Percentiles rank a stretch among this genome's conserved stretches.
phyloP scores from a whole-genome alignment of 306 rosid species.

The Sophora flavescens region DNA sequence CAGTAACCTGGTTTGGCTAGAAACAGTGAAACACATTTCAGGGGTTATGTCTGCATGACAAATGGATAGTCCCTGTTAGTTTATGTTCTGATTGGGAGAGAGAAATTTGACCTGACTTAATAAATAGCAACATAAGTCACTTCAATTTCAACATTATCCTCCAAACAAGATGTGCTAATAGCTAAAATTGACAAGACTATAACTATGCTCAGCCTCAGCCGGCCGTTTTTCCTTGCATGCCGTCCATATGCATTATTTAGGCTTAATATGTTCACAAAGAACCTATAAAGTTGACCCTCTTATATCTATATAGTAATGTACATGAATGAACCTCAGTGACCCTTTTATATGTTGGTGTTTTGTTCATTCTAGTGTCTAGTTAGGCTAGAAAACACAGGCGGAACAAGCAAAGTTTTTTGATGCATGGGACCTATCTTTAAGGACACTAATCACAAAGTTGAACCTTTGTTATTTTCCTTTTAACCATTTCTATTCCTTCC shows the following conservation, averaged over 20 bases:
- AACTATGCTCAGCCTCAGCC: slow-evolving; percentile 47
- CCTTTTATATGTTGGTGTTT: neutral
- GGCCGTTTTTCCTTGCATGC: slow-evolving; percentile 45
- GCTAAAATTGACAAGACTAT: neutral
- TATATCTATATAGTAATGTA: neutral
- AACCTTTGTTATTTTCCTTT: slow-evolving; percentile 10
- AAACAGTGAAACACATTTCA: neutral
- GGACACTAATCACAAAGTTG: slow-evolving; percentile 31
- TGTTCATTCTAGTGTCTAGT: neutral
- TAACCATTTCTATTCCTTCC: neutral
- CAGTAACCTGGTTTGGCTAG: neutral
- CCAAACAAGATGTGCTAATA: slow-evolving; percentile 1
- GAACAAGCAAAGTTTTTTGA: slow-evolving; percentile 31
- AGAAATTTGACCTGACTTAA: slow-evolving; percentile 9
- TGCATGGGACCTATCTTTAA: slow-evolving; percentile 34
- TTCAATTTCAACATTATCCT: slow-evolving; percentile 9
- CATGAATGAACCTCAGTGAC: neutral
- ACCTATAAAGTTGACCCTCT: slow-evolving; percentile 16
- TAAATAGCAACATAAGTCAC: slow-evolving; percentile 30
- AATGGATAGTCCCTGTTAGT: slow-evolving; percentile 30
- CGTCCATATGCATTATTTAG: slow-evolving; percentile 46
- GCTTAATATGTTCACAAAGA: neutral
- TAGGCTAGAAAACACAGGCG: slow-evolving; percentile 38
- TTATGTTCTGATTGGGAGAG: slow-evolving; percentile 14
- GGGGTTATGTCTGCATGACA: slow-evolving; percentile 36